phyloP scores from a whole-genome alignment of 495 filamentous ascomycete genomes.

The Elasticomyces elasticus region DNA sequence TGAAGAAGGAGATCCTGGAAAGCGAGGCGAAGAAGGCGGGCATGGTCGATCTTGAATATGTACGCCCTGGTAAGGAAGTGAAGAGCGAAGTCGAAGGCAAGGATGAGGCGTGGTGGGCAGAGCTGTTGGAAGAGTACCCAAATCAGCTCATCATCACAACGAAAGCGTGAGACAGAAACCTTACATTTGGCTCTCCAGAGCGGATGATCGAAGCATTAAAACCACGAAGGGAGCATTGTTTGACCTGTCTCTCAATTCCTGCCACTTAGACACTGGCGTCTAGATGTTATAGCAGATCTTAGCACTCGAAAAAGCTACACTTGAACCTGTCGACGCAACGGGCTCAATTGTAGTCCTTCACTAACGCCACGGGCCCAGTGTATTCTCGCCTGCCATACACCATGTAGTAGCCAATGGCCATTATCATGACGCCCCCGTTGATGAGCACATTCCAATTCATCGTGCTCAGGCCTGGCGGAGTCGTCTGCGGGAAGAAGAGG shows the following conservation, averaged over 20 bases:
- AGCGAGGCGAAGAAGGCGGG: conserved; percentile 9
- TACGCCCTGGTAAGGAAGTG: conserved; percentile 7
- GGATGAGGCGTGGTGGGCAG: conserved; percentile 10
- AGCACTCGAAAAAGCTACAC: background rate
- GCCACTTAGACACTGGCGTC: too few species aligned
- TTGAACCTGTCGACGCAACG: background rate
- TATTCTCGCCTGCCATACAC: conserved; percentile 37
- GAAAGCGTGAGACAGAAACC: background rate
- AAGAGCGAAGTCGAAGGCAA: conserved; percentile 8
- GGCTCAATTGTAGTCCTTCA: background rate
- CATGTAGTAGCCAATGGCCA: conserved; percentile 36
- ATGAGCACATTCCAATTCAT: conserved; percentile 28
- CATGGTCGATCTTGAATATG: conserved; percentile 4
- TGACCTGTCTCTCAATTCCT: background rate
- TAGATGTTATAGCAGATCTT: too few species aligned
- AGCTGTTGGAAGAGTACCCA: conserved; percentile 13
- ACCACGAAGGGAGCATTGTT: background rate
- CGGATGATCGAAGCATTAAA: background rate
- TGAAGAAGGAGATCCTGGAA: conserved; percentile 12
- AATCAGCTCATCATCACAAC: conserved; percentile 14
- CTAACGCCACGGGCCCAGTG: conserved; percentile 35
- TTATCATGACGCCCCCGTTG: conserved; percentile 37
- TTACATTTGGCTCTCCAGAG: background rate
- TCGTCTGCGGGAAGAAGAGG: conserved; percentile 13
- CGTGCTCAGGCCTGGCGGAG: conserved; percentile 3